Conservation (phyloP, 352 stramenopile genomes). For the Plasmopara viticola region DNA sequence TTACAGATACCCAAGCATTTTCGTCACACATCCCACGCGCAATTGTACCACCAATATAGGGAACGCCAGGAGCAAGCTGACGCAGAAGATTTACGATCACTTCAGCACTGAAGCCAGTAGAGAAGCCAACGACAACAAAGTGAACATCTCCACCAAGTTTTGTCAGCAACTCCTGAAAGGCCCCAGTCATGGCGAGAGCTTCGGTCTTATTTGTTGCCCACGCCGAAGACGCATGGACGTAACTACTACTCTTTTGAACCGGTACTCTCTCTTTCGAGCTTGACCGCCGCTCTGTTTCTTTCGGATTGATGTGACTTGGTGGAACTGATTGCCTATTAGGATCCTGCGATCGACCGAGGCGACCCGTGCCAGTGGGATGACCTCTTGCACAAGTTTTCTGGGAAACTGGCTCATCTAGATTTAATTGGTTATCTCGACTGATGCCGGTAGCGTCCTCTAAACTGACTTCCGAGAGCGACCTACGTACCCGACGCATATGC, state of each 20-base stretch:
- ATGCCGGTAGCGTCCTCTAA: slow-evolving; percentile 22
- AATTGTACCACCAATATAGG: slow-evolving; percentile 81
- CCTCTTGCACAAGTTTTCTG: slow-evolving; percentile 16
- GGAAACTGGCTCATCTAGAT: slow-evolving; percentile 6
- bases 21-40: slow-evolving; percentile 82
- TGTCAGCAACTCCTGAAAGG: slow-evolving; percentile 73
- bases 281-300: slow-evolving; percentile 38
- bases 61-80: slow-evolving; percentile 67
- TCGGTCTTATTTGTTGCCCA: slow-evolving; percentile 73
- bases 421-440: slow-evolving; percentile 11
- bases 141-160: slow-evolving; percentile 75
- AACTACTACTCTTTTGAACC: slow-evolving; percentile 47
- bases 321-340: slow-evolving; percentile 19
- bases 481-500: slow-evolving; percentile 32
- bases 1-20: slow-evolving; percentile 83
- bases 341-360: slow-evolving; percentile 19
- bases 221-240: slow-evolving; percentile 60
- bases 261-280: slow-evolving; percentile 46
- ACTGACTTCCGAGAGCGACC: slow-evolving; percentile 46
- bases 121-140: slow-evolving; percentile 84
- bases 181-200: slow-evolving; percentile 61
- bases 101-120: slow-evolving; percentile 72
- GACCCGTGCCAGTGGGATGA: slow-evolving; percentile 10
- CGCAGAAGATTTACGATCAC: slow-evolving; percentile 65
- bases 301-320: slow-evolving; percentile 23